Evolutionary conservation across 2,329 filamentous ascomycete genomes (phyloP).

Genomic region (Calonectria pseudoreteaudii): DNA sequence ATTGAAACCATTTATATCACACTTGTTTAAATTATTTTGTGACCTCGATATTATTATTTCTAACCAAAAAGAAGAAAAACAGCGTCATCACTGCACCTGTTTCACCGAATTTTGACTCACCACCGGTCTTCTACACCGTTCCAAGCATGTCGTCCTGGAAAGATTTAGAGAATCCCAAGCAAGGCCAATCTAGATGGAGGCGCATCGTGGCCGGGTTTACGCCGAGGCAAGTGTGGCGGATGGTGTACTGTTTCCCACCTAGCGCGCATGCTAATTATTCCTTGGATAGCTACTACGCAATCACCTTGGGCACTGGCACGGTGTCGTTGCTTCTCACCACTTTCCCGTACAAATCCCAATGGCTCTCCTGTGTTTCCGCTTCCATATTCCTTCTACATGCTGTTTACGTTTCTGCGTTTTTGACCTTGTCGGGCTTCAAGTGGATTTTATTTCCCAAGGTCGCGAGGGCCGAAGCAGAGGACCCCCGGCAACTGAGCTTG

Average conservation of each 20-base stretch:
- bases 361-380: background rate
- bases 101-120: background rate
- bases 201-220: background rate
- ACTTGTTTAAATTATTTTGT: background rate
- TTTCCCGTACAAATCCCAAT: background rate
- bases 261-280: background rate
- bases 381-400: background rate
- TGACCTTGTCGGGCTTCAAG: background rate
- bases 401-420: background rate
- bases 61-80: background rate
- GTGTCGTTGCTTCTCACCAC: background rate
- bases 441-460: background rate
- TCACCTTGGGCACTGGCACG: background rate
- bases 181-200: background rate
- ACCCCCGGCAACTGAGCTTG: background rate
- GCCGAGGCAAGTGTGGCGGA: background rate
- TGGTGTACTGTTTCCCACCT: background rate
- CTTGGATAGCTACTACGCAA: background rate
- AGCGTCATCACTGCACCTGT: no score
- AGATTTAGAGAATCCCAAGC: background rate
- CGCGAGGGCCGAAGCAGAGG: background rate
- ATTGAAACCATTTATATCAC: background rate
- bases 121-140: background rate
- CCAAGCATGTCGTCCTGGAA: background rate
- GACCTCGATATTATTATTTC: background rate